These are phyloP conservation scores for Mucor ambiguus DNA, from an alignment of 371 early-diverging fungal species.

Conservation along the genomic window DNA sequence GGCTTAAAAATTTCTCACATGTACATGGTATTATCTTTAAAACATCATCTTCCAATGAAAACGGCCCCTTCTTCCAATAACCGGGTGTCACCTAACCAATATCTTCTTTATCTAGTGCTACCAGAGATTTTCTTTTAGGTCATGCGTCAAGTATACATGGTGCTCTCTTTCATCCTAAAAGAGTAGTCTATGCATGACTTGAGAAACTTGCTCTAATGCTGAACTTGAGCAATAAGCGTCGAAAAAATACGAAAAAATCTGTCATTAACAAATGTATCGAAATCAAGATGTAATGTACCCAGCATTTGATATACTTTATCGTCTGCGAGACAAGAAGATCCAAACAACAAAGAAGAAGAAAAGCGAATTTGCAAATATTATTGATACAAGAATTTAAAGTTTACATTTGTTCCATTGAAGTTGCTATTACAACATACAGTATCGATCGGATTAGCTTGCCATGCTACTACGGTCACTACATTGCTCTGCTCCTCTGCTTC, in stretches of 20 bases:
- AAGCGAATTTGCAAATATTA: constrained; percentile 8
- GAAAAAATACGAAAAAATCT: background rate
- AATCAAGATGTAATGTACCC: background rate
- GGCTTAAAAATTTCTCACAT: constrained; percentile 1
- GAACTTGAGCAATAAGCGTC: background rate
- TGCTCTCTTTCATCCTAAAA: constrained; percentile 1
- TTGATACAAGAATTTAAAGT: constrained; percentile 16
- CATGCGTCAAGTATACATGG: constrained; percentile 12
- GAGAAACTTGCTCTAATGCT: background rate
- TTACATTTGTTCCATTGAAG: constrained; percentile 19
- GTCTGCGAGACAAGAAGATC: background rate
- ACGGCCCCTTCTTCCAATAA: background rate
- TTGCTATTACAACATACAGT: background rate
- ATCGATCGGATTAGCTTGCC: background rate
- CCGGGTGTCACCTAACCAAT: constrained; percentile 19
- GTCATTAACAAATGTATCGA: too few species aligned
- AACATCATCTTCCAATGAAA: constrained; percentile 6
- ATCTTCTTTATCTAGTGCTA: constrained; percentile 19
- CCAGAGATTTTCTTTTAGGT: constrained; percentile 11
- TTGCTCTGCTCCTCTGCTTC: background rate
- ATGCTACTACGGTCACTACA: constrained; percentile 1
- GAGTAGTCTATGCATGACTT: constrained; percentile 7
- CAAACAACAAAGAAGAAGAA: background rate
- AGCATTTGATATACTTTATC: background rate
- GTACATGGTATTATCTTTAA: constrained; percentile 1